Evolutionary conservation across 257 asterid genomes (phyloP), one percentile per base, ranked within the genome.

Genomic region (Datura wrightii): DNA sequence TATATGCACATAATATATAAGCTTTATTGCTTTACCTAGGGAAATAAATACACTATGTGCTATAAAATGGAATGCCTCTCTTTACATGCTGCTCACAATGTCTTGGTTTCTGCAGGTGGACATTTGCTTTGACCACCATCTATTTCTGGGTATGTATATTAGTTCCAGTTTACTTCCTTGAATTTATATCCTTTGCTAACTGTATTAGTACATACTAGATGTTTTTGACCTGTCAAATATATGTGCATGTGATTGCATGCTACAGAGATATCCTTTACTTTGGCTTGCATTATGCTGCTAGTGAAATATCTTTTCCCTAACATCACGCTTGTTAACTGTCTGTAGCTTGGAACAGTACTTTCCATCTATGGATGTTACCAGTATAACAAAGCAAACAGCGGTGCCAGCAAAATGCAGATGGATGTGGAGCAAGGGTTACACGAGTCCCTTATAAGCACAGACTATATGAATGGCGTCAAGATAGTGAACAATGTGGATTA

Each of bases 131-230:
- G 84, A 96, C 91, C 53, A 90, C 95, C 92, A 80, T 96, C 89
- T 94, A 96, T 88, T 96, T 96, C 80, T 96, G 90, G 98, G 99
- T 96, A 93, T 81, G 93, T 67, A 83, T 76, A 78, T 80, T 80
- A 76, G 46, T 50, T 76, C 18, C 10, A 66, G 81, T 34, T 84
- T 87, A 59, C 83, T 76, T 48, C 65, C 52, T 82, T 79, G 55
- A 76, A 34, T 56, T 52, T 81, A 53, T 80, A 70, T 60, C 72
- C 80, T 78, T 66, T 74, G 66, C 62, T 39, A 13, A 82, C 44
- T 3, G 3, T 59, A 82, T 46, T 82, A 44, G 8, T 62, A 37
- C 19, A 19, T 66, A 44, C 31, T 65, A 24, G n/a, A 52, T 76
- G 82, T 74, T 48, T 48, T 6, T 48, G 41, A 14, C 60, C 44